Evolutionary conservation across 495 filamentous ascomycete species (phyloP).

Genomic region (Penicillium turbatum): DNA sequence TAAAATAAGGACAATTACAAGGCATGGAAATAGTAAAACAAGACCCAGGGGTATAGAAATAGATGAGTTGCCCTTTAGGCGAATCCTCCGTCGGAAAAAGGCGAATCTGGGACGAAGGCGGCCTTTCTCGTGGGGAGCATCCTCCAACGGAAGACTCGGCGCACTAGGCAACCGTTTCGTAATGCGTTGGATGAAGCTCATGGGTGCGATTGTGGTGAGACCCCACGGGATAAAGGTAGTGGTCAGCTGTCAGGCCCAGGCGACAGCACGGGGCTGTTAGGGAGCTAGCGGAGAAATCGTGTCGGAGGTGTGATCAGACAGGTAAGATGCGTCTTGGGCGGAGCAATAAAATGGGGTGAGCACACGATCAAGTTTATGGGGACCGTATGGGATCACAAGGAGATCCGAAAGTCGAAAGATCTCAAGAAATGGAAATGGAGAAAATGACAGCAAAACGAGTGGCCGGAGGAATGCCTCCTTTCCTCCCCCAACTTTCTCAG

Average conservation of each 20-base stretch:
- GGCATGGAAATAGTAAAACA: slow-evolving; percentile 86
- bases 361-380: not conserved
- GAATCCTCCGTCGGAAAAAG: slow-evolving; percentile 83
- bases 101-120: slow-evolving; percentile 58
- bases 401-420: slow-evolving; percentile 10
- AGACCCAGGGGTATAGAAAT: slow-evolving; percentile 92
- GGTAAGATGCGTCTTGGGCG: slow-evolving; percentile 12
- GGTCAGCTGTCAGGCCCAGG: slow-evolving; percentile 23
- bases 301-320: slow-evolving; percentile 9
- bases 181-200: slow-evolving; percentile 63
- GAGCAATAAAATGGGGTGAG: slow-evolving; percentile 1
- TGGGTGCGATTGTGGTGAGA: slow-evolving; percentile 34
- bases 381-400: slow-evolving; percentile 1
- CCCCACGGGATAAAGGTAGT: slow-evolving; percentile 17
- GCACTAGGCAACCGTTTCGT: slow-evolving; percentile 60
- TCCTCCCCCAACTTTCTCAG: slow-evolving; percentile 37
- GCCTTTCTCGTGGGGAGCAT: slow-evolving; percentile 52
- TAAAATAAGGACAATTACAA: slow-evolving; percentile 87
- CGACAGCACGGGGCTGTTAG: slow-evolving; percentile 20
- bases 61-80: slow-evolving; percentile 88
- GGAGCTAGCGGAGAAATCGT: slow-evolving; percentile 11
- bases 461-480: slow-evolving; percentile 50
- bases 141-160: slow-evolving; percentile 56
- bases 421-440: slow-evolving; percentile 17
- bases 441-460: slow-evolving; percentile 41